Evolutionary conservation across 257 asterid genomes (phyloP).

Genomic region (Ajuga chamaepitys): DNA sequence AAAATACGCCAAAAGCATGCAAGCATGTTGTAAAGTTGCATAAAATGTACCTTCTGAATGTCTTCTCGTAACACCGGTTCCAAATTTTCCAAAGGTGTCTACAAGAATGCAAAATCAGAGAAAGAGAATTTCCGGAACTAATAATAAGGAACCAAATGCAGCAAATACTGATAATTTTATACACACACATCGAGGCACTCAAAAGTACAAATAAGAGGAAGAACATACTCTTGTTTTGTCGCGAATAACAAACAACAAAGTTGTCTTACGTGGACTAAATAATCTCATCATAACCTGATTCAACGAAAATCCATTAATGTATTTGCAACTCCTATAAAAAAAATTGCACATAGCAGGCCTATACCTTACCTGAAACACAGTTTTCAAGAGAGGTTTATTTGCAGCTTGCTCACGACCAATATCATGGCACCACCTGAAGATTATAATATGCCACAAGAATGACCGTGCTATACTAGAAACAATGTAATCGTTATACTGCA

Average conservation of each 20-base stretch:
- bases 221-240: constrained; percentile 82
- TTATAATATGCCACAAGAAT: constrained; percentile 3
- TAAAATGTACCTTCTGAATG: constrained; percentile 69
- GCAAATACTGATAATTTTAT: not conserved
- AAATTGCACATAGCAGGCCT: not conserved
- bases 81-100: constrained; percentile 95
- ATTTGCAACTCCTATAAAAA: not conserved
- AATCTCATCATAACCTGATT: constrained; percentile 95
- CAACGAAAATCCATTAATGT: constrained; percentile 18
- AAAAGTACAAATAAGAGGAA: constrained; percentile 14
- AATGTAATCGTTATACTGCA: not conserved
- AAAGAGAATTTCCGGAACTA: not conserved
- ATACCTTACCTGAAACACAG: constrained; percentile 78
- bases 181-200: not conserved
- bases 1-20: not conserved
- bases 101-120: constrained; percentile 19
- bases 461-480: not conserved
- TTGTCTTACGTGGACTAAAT: constrained; percentile 92
- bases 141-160: constrained; percentile 7
- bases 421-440: constrained; percentile 96
- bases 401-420: constrained; percentile 99
- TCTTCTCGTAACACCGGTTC: constrained; percentile 94
- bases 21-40: constrained; percentile 2
- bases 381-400: constrained; percentile 90
- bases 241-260: constrained; percentile 94